Percentiles rank a stretch among this genome's conserved stretches.
These are phyloP conservation scores for Podospora conica DNA, from an alignment of 495 filamentous ascomycete species.

Conservation along the genomic window DNA sequence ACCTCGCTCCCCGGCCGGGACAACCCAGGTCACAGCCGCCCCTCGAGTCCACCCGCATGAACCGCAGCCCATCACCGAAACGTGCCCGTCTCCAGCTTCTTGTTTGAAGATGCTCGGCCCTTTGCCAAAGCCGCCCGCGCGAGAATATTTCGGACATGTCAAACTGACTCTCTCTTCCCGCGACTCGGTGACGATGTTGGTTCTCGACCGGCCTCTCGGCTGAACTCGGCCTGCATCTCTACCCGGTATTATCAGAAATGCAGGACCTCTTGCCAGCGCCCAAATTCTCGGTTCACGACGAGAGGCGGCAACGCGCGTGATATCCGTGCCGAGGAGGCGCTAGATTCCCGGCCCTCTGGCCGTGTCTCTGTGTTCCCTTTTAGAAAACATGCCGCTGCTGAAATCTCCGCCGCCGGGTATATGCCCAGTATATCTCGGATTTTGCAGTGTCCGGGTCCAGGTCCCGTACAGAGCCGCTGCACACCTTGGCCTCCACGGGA, in stretches of 20 bases:
- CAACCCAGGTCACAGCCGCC: background rate
- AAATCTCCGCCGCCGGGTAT: conserved; percentile 7
- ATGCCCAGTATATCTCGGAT: background rate
- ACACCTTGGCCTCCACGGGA: background rate
- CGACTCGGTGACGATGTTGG: background rate
- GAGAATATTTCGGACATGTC: background rate
- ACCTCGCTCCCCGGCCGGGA: background rate
- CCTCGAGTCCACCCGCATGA: background rate
- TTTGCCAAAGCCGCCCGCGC: background rate
- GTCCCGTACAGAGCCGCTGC: background rate
- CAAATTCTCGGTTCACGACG: background rate
- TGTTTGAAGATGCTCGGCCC: background rate
- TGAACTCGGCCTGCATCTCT: conserved; percentile 6
- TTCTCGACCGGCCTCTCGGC: conserved; percentile 1
- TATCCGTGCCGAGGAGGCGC: conserved; percentile 2
- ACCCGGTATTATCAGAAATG: conserved; percentile 10
- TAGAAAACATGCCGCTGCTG: conserved; percentile 3
- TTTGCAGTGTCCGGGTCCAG: background rate
- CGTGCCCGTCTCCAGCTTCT: background rate
- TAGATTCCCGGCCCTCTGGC: background rate
- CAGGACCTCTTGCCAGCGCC: conserved; percentile 3
- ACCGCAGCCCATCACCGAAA: background rate
- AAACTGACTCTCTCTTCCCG: background rate
- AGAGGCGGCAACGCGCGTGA: background rate
- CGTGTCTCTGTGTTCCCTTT: conserved; percentile 2